phyloP scores from a whole-genome alignment of 164 flowering plant species.

The Macadamia tetraphylla region DNA sequence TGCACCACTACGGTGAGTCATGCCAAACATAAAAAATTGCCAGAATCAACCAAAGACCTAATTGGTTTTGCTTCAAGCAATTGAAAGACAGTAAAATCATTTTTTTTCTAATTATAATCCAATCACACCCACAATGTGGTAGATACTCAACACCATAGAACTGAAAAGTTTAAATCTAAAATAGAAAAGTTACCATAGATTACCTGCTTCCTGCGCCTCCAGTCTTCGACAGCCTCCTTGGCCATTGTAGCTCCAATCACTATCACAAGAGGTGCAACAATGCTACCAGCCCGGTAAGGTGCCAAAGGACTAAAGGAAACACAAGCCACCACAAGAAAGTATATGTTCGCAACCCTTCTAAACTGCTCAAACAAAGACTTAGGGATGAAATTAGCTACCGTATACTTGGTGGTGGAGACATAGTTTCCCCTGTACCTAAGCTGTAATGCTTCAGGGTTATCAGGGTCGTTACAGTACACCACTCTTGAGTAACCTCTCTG shows the following conservation, averaged over 20 bases:
- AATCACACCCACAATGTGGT: no score
- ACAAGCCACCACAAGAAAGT: constrained; percentile 67
- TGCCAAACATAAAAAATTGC: no score
- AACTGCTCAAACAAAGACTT: constrained; percentile 84
- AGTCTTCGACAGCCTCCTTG: constrained; percentile 84
- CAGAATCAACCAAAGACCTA: no score
- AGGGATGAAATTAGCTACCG: constrained; percentile 55
- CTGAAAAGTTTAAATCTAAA: no score
- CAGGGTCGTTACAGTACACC: constrained; percentile 68
- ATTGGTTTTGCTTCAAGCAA: no score
- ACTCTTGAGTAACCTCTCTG: constrained; percentile 62
- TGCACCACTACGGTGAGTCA: no score
- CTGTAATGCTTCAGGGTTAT: constrained; percentile 39
- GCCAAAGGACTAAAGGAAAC: constrained; percentile 81
- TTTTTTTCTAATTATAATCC: no score
- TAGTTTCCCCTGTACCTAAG: constrained; percentile 54
- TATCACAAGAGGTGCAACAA: constrained; percentile 49
- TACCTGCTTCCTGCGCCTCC: constrained; percentile 78
- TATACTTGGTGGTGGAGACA: constrained; percentile 82
- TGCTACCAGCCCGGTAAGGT: constrained; percentile 58
- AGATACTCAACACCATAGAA: no score
- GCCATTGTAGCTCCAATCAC: constrained; percentile 83
- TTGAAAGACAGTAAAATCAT: no score
- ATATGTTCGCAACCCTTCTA: constrained; percentile 74
- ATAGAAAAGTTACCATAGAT: no score